Conservation (phyloP, 208 protist species). For the Leishmania martiniquensis region DNA sequence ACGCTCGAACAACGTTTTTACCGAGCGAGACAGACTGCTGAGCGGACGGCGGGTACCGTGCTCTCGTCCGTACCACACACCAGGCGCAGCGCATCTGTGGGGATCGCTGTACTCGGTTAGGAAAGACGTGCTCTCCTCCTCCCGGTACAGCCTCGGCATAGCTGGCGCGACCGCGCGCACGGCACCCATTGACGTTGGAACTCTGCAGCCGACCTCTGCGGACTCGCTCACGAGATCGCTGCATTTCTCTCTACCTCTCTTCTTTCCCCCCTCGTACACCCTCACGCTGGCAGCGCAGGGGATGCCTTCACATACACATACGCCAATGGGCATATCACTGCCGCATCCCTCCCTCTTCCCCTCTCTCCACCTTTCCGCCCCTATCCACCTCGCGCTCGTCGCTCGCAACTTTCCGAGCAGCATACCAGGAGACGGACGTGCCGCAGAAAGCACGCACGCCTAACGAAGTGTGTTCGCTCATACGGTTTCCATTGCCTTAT, state of each 20-base stretch:
- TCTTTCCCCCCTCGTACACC: not conserved
- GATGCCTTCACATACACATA: not conserved
- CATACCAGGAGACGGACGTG: no score
- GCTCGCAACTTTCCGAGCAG: no score
- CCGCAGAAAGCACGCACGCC: no score
- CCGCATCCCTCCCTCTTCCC: no score
- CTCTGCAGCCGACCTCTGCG: not conserved
- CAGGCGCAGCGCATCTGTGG: not conserved
- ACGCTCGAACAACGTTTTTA: no score
- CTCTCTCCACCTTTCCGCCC: no score
- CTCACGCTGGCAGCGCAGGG: not conserved
- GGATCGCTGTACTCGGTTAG: not conserved
- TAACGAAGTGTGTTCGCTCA: no score
- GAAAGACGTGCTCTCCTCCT: not conserved
- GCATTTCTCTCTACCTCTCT: not conserved
- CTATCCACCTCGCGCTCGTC: no score
- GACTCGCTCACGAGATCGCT: not conserved
- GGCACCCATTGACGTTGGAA: not conserved
- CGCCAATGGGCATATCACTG: not conserved
- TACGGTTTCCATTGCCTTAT: no score
- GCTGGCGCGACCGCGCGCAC: not conserved
- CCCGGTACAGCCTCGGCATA: not conserved
- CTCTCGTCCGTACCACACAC: not conserved
- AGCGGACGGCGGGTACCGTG: not conserved
- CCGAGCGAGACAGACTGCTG: no score